These are phyloP conservation scores for Cornus controversa DNA, from an alignment of 148 eudicot species.

Conservation along the genomic window DNA sequence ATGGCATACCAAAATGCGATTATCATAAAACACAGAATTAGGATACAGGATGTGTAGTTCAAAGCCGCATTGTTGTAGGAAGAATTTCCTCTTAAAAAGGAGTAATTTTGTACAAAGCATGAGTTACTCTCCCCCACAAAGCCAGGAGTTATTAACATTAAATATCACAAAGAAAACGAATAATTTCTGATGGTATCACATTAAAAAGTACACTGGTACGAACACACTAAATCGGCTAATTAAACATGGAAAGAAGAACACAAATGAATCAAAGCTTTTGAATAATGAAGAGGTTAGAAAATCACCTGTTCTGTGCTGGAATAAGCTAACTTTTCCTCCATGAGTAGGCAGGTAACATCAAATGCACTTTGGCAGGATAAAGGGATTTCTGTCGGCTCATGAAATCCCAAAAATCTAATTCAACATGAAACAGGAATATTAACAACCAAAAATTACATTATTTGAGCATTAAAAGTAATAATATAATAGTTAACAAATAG, in stretches of 20 bases:
- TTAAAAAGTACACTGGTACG: conserved; percentile 1
- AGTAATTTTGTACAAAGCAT: not conserved
- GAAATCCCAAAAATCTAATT: conserved; percentile 77
- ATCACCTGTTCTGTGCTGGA: conserved; percentile 71
- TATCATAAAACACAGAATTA: not conserved
- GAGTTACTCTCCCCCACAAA: not conserved
- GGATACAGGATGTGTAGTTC: not conserved
- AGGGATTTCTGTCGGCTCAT: conserved; percentile 61
- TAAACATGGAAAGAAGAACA: not conserved
- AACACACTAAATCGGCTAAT: not conserved
- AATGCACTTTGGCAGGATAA: conserved; percentile 67
- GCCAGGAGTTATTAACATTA: no score
- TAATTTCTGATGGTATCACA: not conserved
- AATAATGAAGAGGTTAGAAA: not conserved
- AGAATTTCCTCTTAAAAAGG: not conserved
- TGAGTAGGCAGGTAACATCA: conserved; percentile 76
- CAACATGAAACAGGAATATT: conserved; percentile 13
- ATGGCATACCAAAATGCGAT: not conserved
- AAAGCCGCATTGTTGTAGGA: not conserved
- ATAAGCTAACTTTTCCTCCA: conserved; percentile 89
- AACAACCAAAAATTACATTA: not conserved
- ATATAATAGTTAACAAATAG: not conserved
- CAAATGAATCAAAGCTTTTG: not conserved
- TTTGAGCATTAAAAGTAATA: not conserved
- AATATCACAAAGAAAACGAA: not conserved